phyloP scores from a whole-genome alignment of 2,329 filamentous ascomycete genomes.

The Claviceps spartinae region DNA sequence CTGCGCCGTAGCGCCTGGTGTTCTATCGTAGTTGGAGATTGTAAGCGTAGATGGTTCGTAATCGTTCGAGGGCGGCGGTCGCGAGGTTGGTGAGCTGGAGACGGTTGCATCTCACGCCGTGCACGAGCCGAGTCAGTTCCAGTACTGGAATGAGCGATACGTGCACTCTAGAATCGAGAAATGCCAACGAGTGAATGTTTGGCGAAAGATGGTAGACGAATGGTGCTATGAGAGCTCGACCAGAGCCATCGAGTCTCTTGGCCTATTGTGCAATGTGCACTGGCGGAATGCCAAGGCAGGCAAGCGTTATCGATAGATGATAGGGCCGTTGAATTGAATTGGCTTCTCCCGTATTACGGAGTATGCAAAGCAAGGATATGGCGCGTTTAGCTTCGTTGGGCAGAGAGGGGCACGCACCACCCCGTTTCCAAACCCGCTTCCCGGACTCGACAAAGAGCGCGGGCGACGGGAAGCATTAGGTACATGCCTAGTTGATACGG shows the following conservation, averaged over 20 bases:
- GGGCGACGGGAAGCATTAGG: no score
- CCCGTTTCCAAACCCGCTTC: no score
- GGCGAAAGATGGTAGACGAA: neutral
- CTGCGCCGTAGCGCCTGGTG: slow-evolving; percentile 1
- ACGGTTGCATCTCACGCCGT: neutral
- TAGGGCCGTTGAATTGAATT: neutral
- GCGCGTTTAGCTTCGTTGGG: neutral
- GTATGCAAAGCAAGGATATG: neutral
- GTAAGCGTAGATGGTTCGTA: neutral
- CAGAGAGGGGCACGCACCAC: no score
- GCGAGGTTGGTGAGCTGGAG: neutral
- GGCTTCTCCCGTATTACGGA: neutral
- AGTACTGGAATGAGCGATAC: neutral
- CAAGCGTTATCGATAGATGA: neutral
- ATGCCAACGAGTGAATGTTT: neutral
- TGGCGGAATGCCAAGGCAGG: neutral
- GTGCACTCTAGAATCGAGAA: neutral
- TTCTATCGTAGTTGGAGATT: neutral
- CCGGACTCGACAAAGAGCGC: no score
- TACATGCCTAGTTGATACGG: no score
- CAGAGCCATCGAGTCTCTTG: neutral
- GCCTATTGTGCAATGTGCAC: neutral
- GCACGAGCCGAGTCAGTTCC: neutral
- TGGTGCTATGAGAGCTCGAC: neutral
- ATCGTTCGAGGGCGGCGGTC: neutral